Conservation (phyloP, 179 eudicot genomes). For the Beta corolliflora region DNA sequence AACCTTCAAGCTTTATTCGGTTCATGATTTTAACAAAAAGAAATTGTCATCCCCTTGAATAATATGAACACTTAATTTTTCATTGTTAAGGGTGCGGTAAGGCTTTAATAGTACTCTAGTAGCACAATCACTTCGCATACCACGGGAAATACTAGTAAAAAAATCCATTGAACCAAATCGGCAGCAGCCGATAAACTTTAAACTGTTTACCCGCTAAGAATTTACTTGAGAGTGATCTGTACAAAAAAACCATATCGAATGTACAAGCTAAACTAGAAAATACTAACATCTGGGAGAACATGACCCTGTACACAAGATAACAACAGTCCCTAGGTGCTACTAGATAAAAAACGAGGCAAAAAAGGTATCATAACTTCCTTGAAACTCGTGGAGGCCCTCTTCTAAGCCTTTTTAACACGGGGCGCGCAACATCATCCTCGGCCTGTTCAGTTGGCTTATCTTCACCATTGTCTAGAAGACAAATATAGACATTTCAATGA, state of each 20-base stretch:
- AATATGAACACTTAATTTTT: too few species aligned
- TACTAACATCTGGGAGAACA: background rate
- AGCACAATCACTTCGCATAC: too few species aligned
- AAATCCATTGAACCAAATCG: background rate
- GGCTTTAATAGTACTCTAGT: too few species aligned
- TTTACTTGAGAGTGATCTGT: background rate
- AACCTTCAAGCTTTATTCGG: too few species aligned
- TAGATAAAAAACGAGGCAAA: background rate
- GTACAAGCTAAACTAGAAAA: background rate
- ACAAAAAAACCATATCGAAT: background rate
- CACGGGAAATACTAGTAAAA: background rate
- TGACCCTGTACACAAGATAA: background rate
- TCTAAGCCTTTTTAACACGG: slow-evolving; percentile 33
- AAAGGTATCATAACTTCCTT: slow-evolving; percentile 6
- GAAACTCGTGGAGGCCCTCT: slow-evolving; percentile 25
- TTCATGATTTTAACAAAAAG: too few species aligned
- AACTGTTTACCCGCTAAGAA: background rate
- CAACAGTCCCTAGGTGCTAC: too few species aligned
- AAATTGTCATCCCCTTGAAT: too few species aligned
- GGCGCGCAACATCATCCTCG: slow-evolving; percentile 8
- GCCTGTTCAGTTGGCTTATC: slow-evolving; percentile 10
- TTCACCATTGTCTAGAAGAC: slow-evolving; percentile 28
- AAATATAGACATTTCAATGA: background rate
- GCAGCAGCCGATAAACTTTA: background rate
- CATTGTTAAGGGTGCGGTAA: too few species aligned